Evolutionary conservation across 139 green algal genomes (phyloP).

Genomic region (Zygnema circumcarinatum): DNA sequence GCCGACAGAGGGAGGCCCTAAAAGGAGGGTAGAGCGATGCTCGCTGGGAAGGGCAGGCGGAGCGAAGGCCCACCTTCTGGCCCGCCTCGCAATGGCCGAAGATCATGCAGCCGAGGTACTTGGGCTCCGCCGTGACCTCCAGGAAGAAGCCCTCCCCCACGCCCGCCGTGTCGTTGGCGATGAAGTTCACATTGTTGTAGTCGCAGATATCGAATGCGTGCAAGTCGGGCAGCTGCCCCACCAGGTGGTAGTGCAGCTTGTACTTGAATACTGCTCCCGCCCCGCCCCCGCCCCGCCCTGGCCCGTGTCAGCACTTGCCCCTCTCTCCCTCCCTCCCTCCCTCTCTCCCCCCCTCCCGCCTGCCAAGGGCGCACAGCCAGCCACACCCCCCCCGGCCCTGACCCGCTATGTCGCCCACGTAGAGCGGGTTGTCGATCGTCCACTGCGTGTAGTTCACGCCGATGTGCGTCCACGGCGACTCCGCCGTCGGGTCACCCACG

Average conservation of each 20-base stretch:
- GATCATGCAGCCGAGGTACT: slow-evolving; percentile 15
- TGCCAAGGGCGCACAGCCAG: no score
- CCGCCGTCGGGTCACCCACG: no score
- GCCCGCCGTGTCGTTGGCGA: slow-evolving; percentile 26
- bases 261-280: slow-evolving; percentile 44
- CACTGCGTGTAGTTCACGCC: slow-evolving; percentile 7
- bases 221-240: slow-evolving; percentile 13
- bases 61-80: slow-evolving; percentile 15
- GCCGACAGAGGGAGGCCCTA: not conserved
- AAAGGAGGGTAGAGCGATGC: slow-evolving; percentile 16
- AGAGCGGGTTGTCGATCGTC: slow-evolving; percentile 11
- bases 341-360: no score
- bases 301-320: no score
- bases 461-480: no score
- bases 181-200: slow-evolving; percentile 26
- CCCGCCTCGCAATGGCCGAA: slow-evolving; percentile 11
- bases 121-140: not conserved
- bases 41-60: not conserved
- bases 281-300: no score
- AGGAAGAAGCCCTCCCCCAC: slow-evolving; percentile 16
- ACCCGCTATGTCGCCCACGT: slow-evolving; percentile 10
- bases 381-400: no score
- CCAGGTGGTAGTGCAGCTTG: slow-evolving; percentile 14
- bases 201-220: not conserved
- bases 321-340: no score